These are phyloP conservation scores for Galerina sulciceps DNA, from an alignment of 768 basidiomycete species.

Conservation along the genomic window DNA sequence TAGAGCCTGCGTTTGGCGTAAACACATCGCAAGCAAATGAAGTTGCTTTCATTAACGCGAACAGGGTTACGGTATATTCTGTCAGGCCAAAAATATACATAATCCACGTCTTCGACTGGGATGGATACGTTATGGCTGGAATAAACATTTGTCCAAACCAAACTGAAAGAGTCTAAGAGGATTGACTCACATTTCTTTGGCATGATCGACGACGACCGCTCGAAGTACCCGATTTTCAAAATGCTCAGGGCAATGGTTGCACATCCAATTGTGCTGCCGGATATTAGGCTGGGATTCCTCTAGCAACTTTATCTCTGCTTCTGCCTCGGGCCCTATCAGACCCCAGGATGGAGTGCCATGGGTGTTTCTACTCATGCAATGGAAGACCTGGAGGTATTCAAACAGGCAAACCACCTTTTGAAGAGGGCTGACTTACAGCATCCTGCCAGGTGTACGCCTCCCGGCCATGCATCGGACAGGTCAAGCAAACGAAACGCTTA, in stretches of 20 bases:
- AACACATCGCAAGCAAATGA: not conserved
- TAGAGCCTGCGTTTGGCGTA: not conserved
- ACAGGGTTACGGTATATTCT: not conserved
- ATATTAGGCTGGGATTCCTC: not conserved
- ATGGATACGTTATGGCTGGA: constrained; percentile 1
- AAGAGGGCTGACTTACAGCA: not conserved
- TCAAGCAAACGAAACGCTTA: constrained; percentile 11
- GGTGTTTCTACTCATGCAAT: not conserved
- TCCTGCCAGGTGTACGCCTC: not conserved
- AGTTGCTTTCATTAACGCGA: not conserved
- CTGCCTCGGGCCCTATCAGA: constrained; percentile 18
- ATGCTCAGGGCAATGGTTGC: constrained; percentile 17
- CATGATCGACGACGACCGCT: constrained; percentile 7
- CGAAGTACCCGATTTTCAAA: constrained; percentile 13
- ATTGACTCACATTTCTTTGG: not conserved
- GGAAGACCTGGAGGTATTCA: not conserved
- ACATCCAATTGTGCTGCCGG: constrained; percentile 5
- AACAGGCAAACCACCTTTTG: no score
- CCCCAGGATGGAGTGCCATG: constrained; percentile 11
- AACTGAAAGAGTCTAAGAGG: not conserved
- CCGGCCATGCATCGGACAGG: not conserved
- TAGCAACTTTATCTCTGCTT: not conserved
- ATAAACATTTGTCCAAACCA: not conserved
- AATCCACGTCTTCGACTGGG: constrained; percentile 1
- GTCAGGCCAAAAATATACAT: not conserved